phyloP scores from a whole-genome alignment of 2,329 filamentous ascomycete species.

The Claviceps cyperi region DNA sequence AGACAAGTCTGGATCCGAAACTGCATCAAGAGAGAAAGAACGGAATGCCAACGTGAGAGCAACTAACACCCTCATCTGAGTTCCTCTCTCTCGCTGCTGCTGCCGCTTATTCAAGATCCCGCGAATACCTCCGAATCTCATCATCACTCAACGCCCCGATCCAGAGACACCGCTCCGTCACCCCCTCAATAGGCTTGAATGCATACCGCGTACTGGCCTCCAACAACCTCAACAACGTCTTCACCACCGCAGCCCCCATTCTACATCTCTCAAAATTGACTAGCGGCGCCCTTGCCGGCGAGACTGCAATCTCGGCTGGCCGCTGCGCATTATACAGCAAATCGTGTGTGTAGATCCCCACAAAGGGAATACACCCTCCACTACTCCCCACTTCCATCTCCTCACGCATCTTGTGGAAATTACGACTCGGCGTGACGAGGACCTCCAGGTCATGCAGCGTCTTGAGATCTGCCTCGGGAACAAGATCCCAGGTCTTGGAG shows the following conservation, averaged over 20 bases:
- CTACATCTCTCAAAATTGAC: conserved; percentile 77
- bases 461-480: conserved; percentile 49
- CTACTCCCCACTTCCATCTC: conserved; percentile 64
- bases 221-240: conserved; percentile 63
- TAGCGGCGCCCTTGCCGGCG: conserved; percentile 49
- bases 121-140: conserved; percentile 49
- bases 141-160: conserved; percentile 61
- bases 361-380: conserved; percentile 68
- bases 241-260: conserved; percentile 60
- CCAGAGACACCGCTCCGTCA: conserved; percentile 75
- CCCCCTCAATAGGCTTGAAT: conserved; percentile 61
- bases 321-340: conserved; percentile 70
- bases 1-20: too few relatives aligned
- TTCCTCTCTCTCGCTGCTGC: background rate
- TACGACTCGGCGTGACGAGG: conserved; percentile 61
- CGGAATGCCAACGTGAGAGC: background rate
- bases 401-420: conserved; percentile 60
- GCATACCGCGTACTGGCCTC: conserved; percentile 63
- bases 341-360: conserved; percentile 73
- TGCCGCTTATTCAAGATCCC: conserved; percentile 27
- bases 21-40: background rate
- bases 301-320: conserved; percentile 57
- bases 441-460: conserved; percentile 55
- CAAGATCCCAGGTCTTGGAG: conserved; percentile 54
- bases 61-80: background rate